phyloP scores from a whole-genome alignment of 2,329 filamentous ascomycete genomes.

The Cytospora mali region DNA sequence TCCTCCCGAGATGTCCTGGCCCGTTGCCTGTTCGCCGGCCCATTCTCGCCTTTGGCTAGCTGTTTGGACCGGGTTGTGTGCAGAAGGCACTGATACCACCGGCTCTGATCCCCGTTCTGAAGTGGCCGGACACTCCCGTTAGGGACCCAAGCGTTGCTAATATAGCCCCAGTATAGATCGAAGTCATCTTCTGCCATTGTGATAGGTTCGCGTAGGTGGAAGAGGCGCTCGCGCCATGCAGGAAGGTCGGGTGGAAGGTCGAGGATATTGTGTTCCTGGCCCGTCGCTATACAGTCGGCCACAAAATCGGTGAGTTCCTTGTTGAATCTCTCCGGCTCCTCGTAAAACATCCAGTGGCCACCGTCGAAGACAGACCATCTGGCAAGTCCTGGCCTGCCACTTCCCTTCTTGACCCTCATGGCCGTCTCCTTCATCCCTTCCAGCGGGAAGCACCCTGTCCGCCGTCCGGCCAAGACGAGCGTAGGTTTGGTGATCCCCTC shows the following conservation, averaged over 20 bases:
- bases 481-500: slow-evolving; percentile 39
- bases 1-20: not conserved
- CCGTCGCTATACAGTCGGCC: slow-evolving; percentile 8
- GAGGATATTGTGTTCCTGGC: not conserved
- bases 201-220: not conserved
- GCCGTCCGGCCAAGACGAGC: slow-evolving; percentile 41
- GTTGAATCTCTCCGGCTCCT: slow-evolving; percentile 44
- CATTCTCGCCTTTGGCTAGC: not conserved
- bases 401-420: slow-evolving; percentile 33
- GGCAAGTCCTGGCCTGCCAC: slow-evolving; percentile 30
- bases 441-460: slow-evolving; percentile 43
- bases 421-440: slow-evolving; percentile 44
- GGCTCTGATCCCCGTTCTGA: not conserved
- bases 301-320: slow-evolving; percentile 38
- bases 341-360: slow-evolving; percentile 47
- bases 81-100: not conserved
- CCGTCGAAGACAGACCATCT: slow-evolving; percentile 39
- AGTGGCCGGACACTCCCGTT: not conserved
- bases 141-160: not conserved
- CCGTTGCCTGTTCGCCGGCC: not conserved
- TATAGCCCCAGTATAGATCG: not conserved
- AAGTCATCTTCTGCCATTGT: not conserved
- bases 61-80: not conserved
- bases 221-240: not conserved
- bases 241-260: not conserved